Evolutionary conservation across 176 grass and related monocot genomes (phyloP).

Genomic region (Eragrostis curvula): DNA sequence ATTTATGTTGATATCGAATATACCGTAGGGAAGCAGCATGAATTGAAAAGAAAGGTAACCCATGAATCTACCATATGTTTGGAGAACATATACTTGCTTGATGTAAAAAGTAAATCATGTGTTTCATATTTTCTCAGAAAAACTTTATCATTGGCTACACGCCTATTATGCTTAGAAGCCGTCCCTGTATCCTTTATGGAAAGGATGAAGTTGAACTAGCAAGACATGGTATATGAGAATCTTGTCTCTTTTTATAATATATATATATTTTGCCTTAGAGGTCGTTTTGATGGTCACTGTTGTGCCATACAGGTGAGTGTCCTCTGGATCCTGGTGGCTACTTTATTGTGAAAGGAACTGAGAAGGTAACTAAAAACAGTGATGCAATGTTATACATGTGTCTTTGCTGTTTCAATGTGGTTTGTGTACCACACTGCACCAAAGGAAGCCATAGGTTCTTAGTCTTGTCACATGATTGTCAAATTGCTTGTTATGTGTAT

Average conservation of each 20-base stretch:
- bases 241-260: not conserved
- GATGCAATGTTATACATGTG: not conserved
- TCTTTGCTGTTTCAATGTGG: slow-evolving; percentile 18
- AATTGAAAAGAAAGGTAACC: slow-evolving; percentile 25
- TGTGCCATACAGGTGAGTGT: slow-evolving; percentile 70
- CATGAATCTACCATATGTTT: slow-evolving; percentile 4
- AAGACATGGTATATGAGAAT: slow-evolving; percentile 55
- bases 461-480: not conserved
- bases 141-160: slow-evolving; percentile 67
- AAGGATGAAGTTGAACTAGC: slow-evolving; percentile 88
- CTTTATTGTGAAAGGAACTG: slow-evolving; percentile 92
- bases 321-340: slow-evolving; percentile 98
- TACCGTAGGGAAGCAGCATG: slow-evolving; percentile 60
- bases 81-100: slow-evolving; percentile 12
- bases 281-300: slow-evolving; percentile 27
- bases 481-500: not conserved
- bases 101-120: not conserved
- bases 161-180: slow-evolving; percentile 93
- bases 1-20: slow-evolving; percentile 73
- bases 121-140: slow-evolving; percentile 21
- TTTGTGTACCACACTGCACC: not conserved
- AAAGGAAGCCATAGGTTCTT: not conserved
- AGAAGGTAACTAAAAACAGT: slow-evolving; percentile 68
- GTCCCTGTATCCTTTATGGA: slow-evolving; percentile 63
- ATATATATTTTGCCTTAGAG: slow-evolving; percentile 18